Percentiles rank a stretch among this genome's conserved stretches.
phyloP scores from a whole-genome alignment of 2,329 filamentous ascomycete genomes.

The Penicillium sp. region DNA sequence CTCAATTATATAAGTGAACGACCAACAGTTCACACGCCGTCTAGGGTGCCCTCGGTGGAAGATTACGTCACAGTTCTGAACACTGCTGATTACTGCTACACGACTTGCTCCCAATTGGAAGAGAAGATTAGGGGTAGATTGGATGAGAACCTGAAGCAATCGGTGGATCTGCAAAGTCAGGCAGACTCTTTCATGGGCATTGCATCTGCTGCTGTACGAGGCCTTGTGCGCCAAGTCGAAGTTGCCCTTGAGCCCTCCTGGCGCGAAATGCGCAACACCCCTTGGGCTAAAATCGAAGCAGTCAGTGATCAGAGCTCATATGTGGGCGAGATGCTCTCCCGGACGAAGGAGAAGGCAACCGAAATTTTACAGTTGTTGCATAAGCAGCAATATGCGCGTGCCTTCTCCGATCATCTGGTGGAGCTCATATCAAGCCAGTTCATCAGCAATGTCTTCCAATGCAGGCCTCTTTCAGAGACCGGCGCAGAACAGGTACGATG shows the following conservation, averaged over 20 bases:
- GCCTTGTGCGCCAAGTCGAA: constrained; percentile 76
- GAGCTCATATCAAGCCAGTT: constrained; percentile 74
- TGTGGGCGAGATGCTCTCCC: constrained; percentile 68
- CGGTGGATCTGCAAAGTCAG: constrained; percentile 82
- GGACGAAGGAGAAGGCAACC: constrained; percentile 60
- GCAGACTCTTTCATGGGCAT: constrained; percentile 93
- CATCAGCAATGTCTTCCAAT: constrained; percentile 74
- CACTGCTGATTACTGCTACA: constrained; percentile 94
- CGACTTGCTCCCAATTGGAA: constrained; percentile 83
- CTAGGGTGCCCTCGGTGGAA: constrained; percentile 50
- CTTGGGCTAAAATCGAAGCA: constrained; percentile 86
- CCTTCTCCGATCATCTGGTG: constrained; percentile 92
- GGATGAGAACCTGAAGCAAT: constrained; percentile 63
- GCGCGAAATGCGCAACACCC: constrained; percentile 94
- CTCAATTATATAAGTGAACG: constrained; percentile 60
- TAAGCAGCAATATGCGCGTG: constrained; percentile 87
- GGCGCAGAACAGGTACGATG: constrained; percentile 72
- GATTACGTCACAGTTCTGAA: constrained; percentile 82
- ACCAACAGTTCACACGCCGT: constrained; percentile 47
- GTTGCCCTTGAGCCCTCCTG: constrained; percentile 73
- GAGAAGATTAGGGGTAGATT: constrained; percentile 89
- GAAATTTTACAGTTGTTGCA: constrained; percentile 69
- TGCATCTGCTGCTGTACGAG: constrained; percentile 74
- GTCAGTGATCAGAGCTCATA: constrained; percentile 92
- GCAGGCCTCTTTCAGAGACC: constrained; percentile 81